A percentile compares a stretch with the other conserved stretches of the same genome.
phyloP scores from a whole-genome alignment of 2,329 filamentous ascomycete species.

The Sporothrix humicola region DNA sequence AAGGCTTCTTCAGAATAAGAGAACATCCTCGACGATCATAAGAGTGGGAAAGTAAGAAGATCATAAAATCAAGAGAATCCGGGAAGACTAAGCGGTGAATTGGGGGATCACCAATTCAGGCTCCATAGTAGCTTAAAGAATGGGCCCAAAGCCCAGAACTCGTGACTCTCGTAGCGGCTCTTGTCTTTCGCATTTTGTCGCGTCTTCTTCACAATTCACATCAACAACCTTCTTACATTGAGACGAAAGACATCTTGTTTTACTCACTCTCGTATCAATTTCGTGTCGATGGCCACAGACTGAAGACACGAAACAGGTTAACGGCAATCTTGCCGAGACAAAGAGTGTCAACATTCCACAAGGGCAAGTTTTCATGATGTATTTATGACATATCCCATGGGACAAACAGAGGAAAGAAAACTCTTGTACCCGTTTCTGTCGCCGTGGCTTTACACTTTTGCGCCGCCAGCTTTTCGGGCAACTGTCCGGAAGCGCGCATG shows the following conservation, averaged over 20 bases:
- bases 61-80: background rate
- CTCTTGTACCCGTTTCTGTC: too few relatives aligned
- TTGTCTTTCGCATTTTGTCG: too few relatives aligned
- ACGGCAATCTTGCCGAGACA: slow-evolving; percentile 16
- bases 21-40: slow-evolving; percentile 12
- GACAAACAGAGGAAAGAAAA: too few relatives aligned
- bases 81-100: background rate
- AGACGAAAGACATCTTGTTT: too few relatives aligned
- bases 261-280: background rate
- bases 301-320: background rate
- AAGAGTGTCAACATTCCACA: background rate
- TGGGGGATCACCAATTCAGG: background rate
- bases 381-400: background rate
- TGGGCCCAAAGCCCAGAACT: background rate
- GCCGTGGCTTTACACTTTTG: too few relatives aligned
- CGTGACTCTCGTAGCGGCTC: too few relatives aligned
- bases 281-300: too few relatives aligned
- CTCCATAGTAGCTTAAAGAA: background rate
- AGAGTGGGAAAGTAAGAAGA: background rate
- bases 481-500: too few relatives aligned
- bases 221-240: background rate
- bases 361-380: background rate
- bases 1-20: background rate
- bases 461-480: too few relatives aligned
- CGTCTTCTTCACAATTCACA: too few relatives aligned